Evolutionary conservation across 192 early-diverging fungal species (phyloP), one percentile per base, ranked within the genome.

Genomic region (Coemansia aciculifera): DNA sequence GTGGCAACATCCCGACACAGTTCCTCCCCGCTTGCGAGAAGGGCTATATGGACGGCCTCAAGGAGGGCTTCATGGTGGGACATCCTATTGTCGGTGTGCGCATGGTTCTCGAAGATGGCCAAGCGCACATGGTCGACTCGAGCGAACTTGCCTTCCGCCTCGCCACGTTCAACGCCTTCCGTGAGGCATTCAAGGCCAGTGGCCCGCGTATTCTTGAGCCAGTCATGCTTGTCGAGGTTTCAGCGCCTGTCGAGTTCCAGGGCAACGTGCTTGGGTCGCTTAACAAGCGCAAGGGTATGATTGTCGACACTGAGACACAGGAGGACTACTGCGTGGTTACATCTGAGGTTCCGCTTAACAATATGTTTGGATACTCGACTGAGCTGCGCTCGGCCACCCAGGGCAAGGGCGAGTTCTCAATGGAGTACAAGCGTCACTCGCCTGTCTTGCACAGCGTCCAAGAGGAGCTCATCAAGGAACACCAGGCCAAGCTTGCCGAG

Each of bases 301-400:
- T 99, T 65, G 80, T 92, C 37, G 94, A 99, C 72, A 92, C 94
- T 1, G 95, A 95, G 56, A 88, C 95, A 4, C 89, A 91, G 37
- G 95, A 99, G 71, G 95, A 97, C 60, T 95, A 94, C 81, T 92
- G 96, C 56, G 89, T 89, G 21, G 87, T 93, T 31, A 83, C 84
- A 46, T 90, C 92, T 21, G 92, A 96, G 71, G 97, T 99, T 29
- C 92, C 95, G 4, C 79, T 99, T 67, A 99, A 99, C 82, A 93
- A 94, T 63, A 99, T 99, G 97, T 99, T 99, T 90, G 95, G 95
- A 21, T 96, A 96, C 78, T 94, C 95, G 52, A 94, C 94, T 15
- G 97, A 99, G 78, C 86, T 99, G 73, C 88, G 97, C 64, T 91
- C 90, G 38, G 87, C 88, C 62, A 94, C 94, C 19, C 90, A 96